Evolutionary conservation across 2,329 filamentous ascomycete genomes (phyloP).

Genomic region (Aspergillus luchuensis): DNA sequence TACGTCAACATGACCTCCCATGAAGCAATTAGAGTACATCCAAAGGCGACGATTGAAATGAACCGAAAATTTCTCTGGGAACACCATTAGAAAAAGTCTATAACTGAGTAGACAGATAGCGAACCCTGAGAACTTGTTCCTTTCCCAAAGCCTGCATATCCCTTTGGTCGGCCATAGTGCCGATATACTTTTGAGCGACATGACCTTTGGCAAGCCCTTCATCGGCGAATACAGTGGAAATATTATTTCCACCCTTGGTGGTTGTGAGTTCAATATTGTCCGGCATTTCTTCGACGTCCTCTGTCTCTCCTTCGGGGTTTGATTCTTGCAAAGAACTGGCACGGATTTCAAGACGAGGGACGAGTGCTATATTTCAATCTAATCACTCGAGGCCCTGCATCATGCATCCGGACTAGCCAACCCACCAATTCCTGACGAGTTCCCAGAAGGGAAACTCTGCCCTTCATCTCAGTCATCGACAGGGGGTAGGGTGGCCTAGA

Average conservation of each 20-base stretch:
- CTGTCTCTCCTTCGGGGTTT: background rate
- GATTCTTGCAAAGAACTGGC: background rate
- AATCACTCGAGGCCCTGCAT: background rate
- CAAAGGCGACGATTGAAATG: background rate
- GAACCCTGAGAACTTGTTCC: slow-evolving; percentile 8
- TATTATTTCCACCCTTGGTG: background rate
- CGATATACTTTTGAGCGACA: slow-evolving; percentile 5
- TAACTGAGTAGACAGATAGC: background rate
- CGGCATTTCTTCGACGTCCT: background rate
- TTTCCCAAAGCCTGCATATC: slow-evolving; percentile 7
- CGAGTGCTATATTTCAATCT: background rate
- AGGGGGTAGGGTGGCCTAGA: background rate
- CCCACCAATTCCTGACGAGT: background rate
- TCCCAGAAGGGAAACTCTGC: slow-evolving; percentile 3
- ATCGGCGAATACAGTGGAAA: background rate
- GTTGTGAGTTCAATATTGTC: background rate
- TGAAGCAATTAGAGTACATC: background rate
- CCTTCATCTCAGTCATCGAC: background rate
- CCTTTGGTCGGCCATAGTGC: slow-evolving; percentile 8
- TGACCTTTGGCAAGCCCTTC: background rate
- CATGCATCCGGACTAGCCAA: background rate
- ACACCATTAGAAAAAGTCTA: background rate
- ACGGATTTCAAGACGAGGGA: background rate
- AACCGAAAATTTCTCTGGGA: background rate
- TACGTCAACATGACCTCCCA: slow-evolving; percentile 1